These are phyloP conservation scores for Lyophyllum shimeji DNA, from an alignment of 768 basidiomycete species.

Conservation along the genomic window DNA sequence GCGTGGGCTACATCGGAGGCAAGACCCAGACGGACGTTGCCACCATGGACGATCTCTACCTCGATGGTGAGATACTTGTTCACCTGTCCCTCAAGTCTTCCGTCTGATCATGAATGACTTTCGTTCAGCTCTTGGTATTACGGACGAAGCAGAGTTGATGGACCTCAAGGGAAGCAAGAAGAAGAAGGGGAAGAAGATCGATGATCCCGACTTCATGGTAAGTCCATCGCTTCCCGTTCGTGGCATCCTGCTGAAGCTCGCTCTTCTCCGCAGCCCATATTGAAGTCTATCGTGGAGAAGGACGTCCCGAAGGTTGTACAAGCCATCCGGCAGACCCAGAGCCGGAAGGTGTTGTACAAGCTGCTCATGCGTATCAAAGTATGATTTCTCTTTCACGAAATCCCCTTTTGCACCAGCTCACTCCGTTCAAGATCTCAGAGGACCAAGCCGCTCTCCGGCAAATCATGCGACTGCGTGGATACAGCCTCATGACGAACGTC, in stretches of 20 bases:
- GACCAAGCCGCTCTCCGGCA: slow-evolving; percentile 77
- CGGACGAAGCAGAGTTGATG: slow-evolving; percentile 82
- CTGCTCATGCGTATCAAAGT: slow-evolving; percentile 86
- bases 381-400: slow-evolving; percentile 2
- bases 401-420: not conserved
- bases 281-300: slow-evolving; percentile 71
- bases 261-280: slow-evolving; percentile 53
- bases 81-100: not conserved
- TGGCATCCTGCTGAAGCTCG: not conserved
- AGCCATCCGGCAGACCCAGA: slow-evolving; percentile 86
- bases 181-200: slow-evolving; percentile 90
- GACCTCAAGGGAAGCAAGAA: slow-evolving; percentile 92
- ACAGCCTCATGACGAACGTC: slow-evolving; percentile 88
- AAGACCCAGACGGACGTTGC: slow-evolving; percentile 97
- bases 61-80: slow-evolving; percentile 65
- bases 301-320: slow-evolving; percentile 92
- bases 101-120: slow-evolving; percentile 5
- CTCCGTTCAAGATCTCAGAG: slow-evolving; percentile 67
- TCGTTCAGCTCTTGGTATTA: slow-evolving; percentile 81
- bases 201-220: slow-evolving; percentile 88
- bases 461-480: slow-evolving; percentile 90
- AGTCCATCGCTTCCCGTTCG: slow-evolving; percentile 12
- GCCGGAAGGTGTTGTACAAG: slow-evolving; percentile 78
- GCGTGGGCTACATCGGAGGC: slow-evolving; percentile 94
- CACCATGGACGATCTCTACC: slow-evolving; percentile 91